Base-by-base conservation (phyloP, 345 rosid genomes). In the Limnanthes douglasii region DNA sequence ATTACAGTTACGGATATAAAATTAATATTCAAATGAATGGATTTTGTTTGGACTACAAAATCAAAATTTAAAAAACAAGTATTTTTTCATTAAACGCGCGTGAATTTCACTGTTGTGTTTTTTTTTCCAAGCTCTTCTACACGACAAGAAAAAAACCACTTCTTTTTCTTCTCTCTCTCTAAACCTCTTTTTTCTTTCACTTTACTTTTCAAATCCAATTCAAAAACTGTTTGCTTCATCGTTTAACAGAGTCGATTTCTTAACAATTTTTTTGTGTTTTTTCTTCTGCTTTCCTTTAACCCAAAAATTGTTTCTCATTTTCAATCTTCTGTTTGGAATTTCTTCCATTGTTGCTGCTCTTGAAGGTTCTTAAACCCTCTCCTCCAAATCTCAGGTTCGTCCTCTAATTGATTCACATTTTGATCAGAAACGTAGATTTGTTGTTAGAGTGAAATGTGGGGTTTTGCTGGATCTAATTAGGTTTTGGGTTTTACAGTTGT, bases 321-420 rank as follows among this genome's bases (percentile, higher is more conserved):
- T n/a, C n/a, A n/a, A n/a, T n/a, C 14, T 33, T 36, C 15, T 18
- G 11, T 8, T 39, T 6, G 1, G 6, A 16, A 4, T 31, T 18
- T 2, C 29, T 41, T 14, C 36, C 34, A 34, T 43, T 21, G 32
- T 27, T 37, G 33, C 43, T 29, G 1, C 4, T 22, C 28, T 38
- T 28, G 14, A 27, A 16, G 34, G 46, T 32, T 44, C 43, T 43
- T 48, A 20, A 36, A 15, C 20, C 8, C 18, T 41, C 48, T 39
- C 8, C 26, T 45, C 48, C 41, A 56, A 48, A 16, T 49, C 15
- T 45, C 50, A 45, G 61, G 63, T 51, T 25, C 55, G 53, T 48
- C 1, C 28, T 48, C 24, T 24, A 8, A 7, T 7, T 18, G 16
- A 19, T 8, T 10, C 38, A 28, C 5, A 30, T 12, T 35, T 28